Evolutionary conservation across 2,329 filamentous ascomycete species (phyloP), one percentile per base, ranked within the genome.

Genomic region (Tolypocladium amazonense): DNA sequence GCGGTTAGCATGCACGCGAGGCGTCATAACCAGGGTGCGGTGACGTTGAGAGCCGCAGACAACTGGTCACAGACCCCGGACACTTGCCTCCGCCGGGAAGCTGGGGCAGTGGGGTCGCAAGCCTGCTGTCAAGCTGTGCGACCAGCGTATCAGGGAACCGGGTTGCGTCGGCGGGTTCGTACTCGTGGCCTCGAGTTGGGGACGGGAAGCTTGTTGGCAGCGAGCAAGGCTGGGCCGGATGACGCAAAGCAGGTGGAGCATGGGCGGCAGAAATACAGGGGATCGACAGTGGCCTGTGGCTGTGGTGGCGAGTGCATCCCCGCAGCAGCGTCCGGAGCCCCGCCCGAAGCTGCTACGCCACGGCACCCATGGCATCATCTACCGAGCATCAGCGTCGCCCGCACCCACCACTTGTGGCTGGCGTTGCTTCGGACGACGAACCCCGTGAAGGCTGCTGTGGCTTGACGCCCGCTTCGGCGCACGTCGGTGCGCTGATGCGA

Each of bases 241-340:
- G 54, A 56, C 35, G 25, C 53, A 53, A 41, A n/a, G 33, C 33
- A 6, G 33, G 37, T 45, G 55, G 53, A 18, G 38, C 8, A 39
- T 39, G 9, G 30, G 43, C 33, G 39, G 39, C 20, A 43, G 39
- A 20, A 6, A 2, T 1, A 3, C 43, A 5, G 8, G 25, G n/a
- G 45, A 47, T 53, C 27, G 50, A 53, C 50, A 11, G 8, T 33
- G 5, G 30, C 18, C n/a, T 35, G 50, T 35, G 50, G 56, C 35
- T 57, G 38, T 52, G 33, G 27, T 30, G 56, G 37, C n/a, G 18
- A 18, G 54, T 63, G 71, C 50, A 3, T 12, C 27, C 27, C 50
- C 50, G 1, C 27, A 33, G 2, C 9, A 20, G 1, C 14, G 15
- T 11, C 11, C 9, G 11, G 35, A 37, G 35, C 35, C 12, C 35